Conservation (phyloP, 805 yeast genomes). For the Wickerhamia fluorescens region DNA sequence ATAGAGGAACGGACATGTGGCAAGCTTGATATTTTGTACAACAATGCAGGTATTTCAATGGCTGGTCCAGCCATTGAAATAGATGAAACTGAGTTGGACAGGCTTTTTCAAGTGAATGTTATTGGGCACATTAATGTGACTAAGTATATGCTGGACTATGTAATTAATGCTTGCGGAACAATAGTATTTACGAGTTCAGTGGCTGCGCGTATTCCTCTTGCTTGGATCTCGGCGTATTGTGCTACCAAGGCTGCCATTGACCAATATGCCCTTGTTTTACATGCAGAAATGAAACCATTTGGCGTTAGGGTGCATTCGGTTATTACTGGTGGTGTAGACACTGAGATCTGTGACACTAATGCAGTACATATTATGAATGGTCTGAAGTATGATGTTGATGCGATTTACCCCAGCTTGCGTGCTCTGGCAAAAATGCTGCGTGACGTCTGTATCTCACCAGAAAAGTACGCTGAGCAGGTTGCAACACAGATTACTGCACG, state of each 20-base stretch:
- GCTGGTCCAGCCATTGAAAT: conserved; percentile 67
- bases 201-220: conserved; percentile 60
- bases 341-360: conserved; percentile 63
- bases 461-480: conserved; percentile 48
- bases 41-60: conserved; percentile 78
- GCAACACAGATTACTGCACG: conserved; percentile 41
- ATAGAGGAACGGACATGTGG: conserved; percentile 39
- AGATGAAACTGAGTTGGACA: conserved; percentile 42
- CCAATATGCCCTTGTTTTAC: conserved; percentile 55
- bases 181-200: conserved; percentile 72
- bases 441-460: conserved; percentile 56
- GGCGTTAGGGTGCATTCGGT: conserved; percentile 67
- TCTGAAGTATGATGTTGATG: conserved; percentile 48
- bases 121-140: conserved; percentile 61
- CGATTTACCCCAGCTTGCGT: conserved; percentile 41
- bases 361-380: conserved; percentile 48
- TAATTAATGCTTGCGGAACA: conserved; percentile 61
- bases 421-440: conserved; percentile 55
- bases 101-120: conserved; percentile 60
- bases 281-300: conserved; percentile 64
- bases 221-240: conserved; percentile 60
- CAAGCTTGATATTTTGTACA: conserved; percentile 54
- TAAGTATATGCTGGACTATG: conserved; percentile 46
- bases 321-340: conserved; percentile 70
- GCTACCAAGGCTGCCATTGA: conserved; percentile 74